A percentile compares a stretch with the other conserved stretches of the same genome.
These are phyloP conservation scores for Agrocybe pediades DNA, from an alignment of 768 basidiomycete genomes.

Conservation along the genomic window DNA sequence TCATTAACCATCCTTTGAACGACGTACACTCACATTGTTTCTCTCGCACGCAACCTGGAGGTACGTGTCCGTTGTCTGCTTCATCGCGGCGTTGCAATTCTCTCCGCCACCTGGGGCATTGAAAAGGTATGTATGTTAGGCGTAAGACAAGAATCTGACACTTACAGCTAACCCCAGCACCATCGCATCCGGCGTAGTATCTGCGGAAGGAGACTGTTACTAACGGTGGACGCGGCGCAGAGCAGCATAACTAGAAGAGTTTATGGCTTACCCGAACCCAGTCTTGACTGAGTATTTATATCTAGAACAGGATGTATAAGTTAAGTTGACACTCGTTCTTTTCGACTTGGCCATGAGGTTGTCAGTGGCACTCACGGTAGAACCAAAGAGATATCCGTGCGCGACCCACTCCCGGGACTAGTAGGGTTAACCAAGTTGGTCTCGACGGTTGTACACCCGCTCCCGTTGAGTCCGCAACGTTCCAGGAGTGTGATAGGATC, in stretches of 20 bases:
- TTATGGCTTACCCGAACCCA: constrained; percentile 38
- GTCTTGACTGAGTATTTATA: constrained; percentile 33
- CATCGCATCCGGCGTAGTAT: constrained; percentile 44
- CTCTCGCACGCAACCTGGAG: constrained; percentile 40
- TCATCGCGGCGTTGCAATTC: constrained; percentile 39
- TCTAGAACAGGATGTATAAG: not conserved
- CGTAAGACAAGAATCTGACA: not conserved
- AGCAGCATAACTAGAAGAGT: not conserved
- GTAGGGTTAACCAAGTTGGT: constrained; percentile 31
- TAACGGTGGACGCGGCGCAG: not conserved
- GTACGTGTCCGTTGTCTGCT: constrained; percentile 29
- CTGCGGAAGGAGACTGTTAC: constrained; percentile 19
- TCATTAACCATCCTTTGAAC: not conserved
- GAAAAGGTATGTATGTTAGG: no score
- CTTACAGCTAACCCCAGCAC: constrained; percentile 43
- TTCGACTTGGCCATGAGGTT: not conserved
- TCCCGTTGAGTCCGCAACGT: constrained; percentile 34
- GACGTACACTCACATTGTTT: constrained; percentile 30
- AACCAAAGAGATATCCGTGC: constrained; percentile 29
- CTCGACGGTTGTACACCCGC: constrained; percentile 31
- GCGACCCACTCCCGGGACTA: constrained; percentile 14
- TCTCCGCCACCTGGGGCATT: constrained; percentile 32
- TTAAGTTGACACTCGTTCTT: not conserved
- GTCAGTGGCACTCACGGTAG: constrained; percentile 35
- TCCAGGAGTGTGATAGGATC: no score